Evolutionary conservation across 2,329 filamentous ascomycete genomes (phyloP).

Genomic region (Fusarium protoensiforme): DNA sequence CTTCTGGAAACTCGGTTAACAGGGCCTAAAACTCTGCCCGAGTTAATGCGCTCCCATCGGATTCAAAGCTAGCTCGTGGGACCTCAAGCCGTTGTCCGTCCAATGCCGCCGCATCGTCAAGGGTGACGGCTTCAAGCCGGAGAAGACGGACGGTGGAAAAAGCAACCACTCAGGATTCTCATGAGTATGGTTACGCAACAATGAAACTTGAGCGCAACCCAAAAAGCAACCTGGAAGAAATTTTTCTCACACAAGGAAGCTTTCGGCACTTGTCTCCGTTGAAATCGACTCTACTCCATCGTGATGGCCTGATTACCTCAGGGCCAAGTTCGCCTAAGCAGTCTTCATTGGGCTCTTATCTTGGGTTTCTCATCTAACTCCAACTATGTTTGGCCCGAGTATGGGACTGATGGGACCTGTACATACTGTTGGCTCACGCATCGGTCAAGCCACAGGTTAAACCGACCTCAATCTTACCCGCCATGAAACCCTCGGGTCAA

Average conservation of each 20-base stretch:
- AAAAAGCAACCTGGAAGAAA: not conserved
- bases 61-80: conserved; percentile 8
- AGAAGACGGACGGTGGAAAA: not conserved
- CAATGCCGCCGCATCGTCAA: conserved; percentile 3
- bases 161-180: not conserved
- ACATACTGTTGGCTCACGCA: not conserved
- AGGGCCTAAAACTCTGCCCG: conserved; percentile 1
- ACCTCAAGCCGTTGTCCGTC: not conserved
- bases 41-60: not conserved
- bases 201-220: not conserved
- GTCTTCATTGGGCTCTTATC: conserved; percentile 12
- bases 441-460: conserved; percentile 1
- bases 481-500: not conserved
- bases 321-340: not conserved
- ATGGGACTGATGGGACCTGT: conserved; percentile 1
- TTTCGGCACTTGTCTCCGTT: conserved; percentile 1
- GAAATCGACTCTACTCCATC: not conserved
- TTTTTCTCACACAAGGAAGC: not conserved
- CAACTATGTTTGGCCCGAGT: conserved; percentile 7
- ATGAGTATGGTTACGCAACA: conserved; percentile 3
- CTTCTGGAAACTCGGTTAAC: conserved; percentile 37
- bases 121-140: conserved; percentile 1
- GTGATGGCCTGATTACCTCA: conserved; percentile 6
- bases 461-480: not conserved
- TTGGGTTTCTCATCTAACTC: conserved; percentile 5